Evolutionary conservation across 306 rosid species (phyloP), one percentile per base, ranked within the genome.

Genomic region (Ziziphus jujuba): DNA sequence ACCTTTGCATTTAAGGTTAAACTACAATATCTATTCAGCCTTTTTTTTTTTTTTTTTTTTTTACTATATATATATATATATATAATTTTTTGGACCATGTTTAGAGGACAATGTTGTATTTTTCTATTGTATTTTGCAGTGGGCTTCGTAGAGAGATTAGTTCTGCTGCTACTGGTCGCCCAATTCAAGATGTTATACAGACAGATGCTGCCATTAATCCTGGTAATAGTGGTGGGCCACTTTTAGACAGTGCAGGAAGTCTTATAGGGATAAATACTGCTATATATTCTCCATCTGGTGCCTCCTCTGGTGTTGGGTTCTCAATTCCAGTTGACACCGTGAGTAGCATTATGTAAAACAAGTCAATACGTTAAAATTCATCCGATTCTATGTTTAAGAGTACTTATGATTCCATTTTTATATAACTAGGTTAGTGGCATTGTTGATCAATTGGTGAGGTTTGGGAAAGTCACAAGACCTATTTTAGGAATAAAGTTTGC

Each of bases 141-240:
- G 97, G 97, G 67, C 96, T 95, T 72, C 83, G 99, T 63, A 83
- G 99, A 84, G 99, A 95, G 82, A 95, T 95, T 71, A 95, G 99
- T 81, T 95, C 99, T 48, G 99, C 99, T 48, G 99, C 99, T 53
- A 95, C 97, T 22, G 99, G 99, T 28, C 91, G 97, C 75, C 99
- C 96, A 22, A 95, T 95, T 74, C 99, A 95, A 82, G 99, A 95
- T 72, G 99, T 95, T 57, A 95, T 95, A 69, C 99, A 95, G 84
- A 95, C 96, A n/a, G 99, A 90, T 85, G 99, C 99, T 75, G 99
- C 99, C 53, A 95, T 95, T 77, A 95, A 95, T 76, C 99, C 99
- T 3, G 99, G 99, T 24, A 95, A 95, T 69, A 95, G 99, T 70
- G 99, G 99, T 58, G 99, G 99, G 15, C 99, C 99, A 52, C 99